Conservation (phyloP, 306 rosid species). For the Cucurbita maxima region DNA sequence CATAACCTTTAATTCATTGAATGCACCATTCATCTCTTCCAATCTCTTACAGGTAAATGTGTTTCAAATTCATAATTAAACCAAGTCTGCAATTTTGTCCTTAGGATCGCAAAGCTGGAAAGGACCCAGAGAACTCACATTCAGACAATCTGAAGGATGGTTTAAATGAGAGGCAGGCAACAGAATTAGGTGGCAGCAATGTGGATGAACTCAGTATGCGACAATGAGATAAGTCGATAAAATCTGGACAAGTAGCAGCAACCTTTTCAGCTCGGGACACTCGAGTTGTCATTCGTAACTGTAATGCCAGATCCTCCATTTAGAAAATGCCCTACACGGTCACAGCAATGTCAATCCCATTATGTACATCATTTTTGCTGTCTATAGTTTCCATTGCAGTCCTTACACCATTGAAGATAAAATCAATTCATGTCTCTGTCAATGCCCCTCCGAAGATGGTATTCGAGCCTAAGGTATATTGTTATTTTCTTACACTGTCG, state of each 20-base stretch:
- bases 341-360: constrained; percentile 11
- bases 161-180: constrained; percentile 21
- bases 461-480: not conserved
- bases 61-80: not conserved
- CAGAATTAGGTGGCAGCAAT: constrained; percentile 14
- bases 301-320: not conserved
- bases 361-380: constrained; percentile 14
- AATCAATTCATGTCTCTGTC: constrained; percentile 4
- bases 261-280: constrained; percentile 7
- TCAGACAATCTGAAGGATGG: constrained; percentile 17
- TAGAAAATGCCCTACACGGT: constrained; percentile 21
- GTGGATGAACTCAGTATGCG: constrained; percentile 12
- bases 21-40: not conserved
- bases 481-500: not conserved
- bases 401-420: constrained; percentile 3
- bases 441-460: not conserved
- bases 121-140: constrained; percentile 24
- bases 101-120: constrained; percentile 40
- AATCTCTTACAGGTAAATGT: not conserved
- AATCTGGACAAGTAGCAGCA: constrained; percentile 20
- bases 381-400: not conserved
- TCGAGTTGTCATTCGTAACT: not conserved
- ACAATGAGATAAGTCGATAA: constrained; percentile 17
- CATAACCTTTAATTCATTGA: not conserved
- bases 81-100: constrained; percentile 10